Evolutionary conservation across 768 basidiomycete genomes (phyloP).

Genomic region (Phylloporus rhodoxanthus): DNA sequence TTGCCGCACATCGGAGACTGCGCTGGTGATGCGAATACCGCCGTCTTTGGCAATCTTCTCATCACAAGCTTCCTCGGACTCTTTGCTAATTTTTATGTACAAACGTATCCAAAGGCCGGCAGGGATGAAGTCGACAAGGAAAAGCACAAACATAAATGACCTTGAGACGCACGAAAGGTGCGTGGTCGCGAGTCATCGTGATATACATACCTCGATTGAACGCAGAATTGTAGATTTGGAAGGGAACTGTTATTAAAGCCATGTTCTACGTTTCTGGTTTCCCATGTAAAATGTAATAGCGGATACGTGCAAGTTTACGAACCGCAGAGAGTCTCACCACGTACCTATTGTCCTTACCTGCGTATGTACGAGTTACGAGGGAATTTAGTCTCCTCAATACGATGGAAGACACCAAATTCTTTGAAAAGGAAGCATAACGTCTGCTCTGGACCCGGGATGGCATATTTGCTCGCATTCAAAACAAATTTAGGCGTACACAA

Average conservation of each 20-base stretch:
- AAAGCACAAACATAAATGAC: not conserved
- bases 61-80: constrained; percentile 20
- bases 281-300: not conserved
- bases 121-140: not conserved
- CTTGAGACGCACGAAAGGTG: not conserved
- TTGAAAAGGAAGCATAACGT: not conserved
- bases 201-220: not conserved
- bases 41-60: constrained; percentile 13
- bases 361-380: not conserved
- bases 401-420: not conserved
- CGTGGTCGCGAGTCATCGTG: not conserved
- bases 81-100: constrained; percentile 23
- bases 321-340: not conserved
- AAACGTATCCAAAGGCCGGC: constrained; percentile 15
- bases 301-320: not conserved
- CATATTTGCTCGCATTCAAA: not conserved
- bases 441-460: not conserved
- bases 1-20: constrained; percentile 26
- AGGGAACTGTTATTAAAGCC: not conserved
- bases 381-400: not conserved
- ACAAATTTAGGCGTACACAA: no score
- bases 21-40: constrained; percentile 15
- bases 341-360: not conserved
- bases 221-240: not conserved
- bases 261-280: not conserved